Conservation (phyloP, 495 filamentous ascomycete species). For the Penicillium goetzii region DNA sequence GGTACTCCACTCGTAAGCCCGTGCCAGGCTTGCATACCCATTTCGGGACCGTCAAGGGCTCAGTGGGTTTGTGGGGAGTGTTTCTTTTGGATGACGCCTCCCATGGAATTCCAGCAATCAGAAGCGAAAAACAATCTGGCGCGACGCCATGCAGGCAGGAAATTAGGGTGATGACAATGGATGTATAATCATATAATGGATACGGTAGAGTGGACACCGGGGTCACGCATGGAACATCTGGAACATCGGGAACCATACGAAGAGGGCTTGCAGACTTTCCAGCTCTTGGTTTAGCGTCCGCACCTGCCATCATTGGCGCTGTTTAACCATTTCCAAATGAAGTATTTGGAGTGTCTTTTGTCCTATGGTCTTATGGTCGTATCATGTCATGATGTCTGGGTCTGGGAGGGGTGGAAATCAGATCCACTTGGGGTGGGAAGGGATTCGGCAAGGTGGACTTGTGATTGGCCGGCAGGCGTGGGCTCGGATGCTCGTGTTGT, state of each 20-base stretch:
- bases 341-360: neutral
- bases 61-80: neutral
- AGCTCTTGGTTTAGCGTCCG: neutral
- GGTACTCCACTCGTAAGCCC: slow-evolving; percentile 3
- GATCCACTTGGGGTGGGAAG: slow-evolving; percentile 11
- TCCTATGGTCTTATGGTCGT: neutral
- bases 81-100: neutral
- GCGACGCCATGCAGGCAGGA: neutral
- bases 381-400: too few species aligned
- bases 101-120: slow-evolving; percentile 13
- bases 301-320: neutral
- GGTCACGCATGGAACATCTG: slow-evolving; percentile 1
- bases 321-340: neutral
- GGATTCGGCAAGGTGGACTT: slow-evolving; percentile 42
- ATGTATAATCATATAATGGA: neutral
- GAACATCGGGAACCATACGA: neutral
- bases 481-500: slow-evolving; percentile 37
- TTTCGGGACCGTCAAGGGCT: neutral
- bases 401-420: neutral
- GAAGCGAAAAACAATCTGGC: slow-evolving; percentile 6
- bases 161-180: slow-evolving; percentile 15
- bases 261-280: neutral
- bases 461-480: slow-evolving; percentile 38
- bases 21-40: neutral
- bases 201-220: neutral